Conservation (phyloP, 2,329 filamentous ascomycete species). For the Rhinocladiella similis region DNA sequence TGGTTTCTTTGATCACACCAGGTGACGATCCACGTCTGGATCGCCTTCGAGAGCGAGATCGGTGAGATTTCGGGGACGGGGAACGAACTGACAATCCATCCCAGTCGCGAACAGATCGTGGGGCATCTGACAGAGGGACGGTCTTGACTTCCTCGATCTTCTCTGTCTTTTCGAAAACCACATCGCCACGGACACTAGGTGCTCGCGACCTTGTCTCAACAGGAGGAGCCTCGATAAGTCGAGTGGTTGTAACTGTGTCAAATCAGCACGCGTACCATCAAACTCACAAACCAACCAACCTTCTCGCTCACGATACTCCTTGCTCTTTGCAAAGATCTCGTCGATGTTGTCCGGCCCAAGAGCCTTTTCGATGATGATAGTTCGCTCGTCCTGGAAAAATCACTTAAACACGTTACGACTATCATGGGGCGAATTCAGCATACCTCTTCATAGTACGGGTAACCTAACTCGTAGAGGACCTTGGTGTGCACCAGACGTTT, state of each 20-base stretch:
- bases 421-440: constrained; percentile 28
- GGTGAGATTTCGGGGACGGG: constrained; percentile 26
- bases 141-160: constrained; percentile 24
- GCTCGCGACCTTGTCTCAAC: constrained; percentile 12
- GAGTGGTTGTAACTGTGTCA: constrained; percentile 28
- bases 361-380: constrained; percentile 78
- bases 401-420: constrained; percentile 35
- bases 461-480: constrained; percentile 79
- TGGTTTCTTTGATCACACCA: constrained; percentile 23
- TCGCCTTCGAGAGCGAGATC: constrained; percentile 34
- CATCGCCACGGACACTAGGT: constrained; percentile 43
- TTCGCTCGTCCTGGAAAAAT: constrained; percentile 62
- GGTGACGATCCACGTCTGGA: constrained; percentile 28
- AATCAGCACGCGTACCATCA: neutral
- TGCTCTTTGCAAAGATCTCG: constrained; percentile 79
- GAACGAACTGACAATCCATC: constrained; percentile 30
- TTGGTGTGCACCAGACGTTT: constrained; percentile 75
- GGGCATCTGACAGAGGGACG: constrained; percentile 30
- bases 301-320: constrained; percentile 59
- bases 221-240: constrained; percentile 34
- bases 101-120: constrained; percentile 36
- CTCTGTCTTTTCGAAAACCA: constrained; percentile 24
- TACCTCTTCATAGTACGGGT: constrained; percentile 85
- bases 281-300: constrained; percentile 12
- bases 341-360: constrained; percentile 90